Evolutionary conservation across 257 asterid genomes (phyloP).

Genomic region (Solanum phureja): DNA sequence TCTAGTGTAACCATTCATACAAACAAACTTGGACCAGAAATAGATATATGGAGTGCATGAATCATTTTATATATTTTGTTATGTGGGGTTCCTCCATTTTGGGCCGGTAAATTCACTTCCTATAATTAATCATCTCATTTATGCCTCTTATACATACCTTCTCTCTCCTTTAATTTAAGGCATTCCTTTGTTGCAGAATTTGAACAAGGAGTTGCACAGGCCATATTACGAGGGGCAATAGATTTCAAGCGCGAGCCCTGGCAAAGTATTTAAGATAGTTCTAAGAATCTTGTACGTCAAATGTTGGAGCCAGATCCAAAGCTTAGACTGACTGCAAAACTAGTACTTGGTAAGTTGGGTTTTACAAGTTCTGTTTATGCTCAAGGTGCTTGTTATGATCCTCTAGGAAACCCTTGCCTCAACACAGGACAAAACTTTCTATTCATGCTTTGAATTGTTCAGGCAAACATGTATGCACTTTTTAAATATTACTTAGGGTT

Average conservation of each 20-base stretch:
- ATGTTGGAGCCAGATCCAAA: conserved; percentile 92
- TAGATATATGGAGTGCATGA: conserved; percentile 96
- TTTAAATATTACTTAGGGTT: background rate
- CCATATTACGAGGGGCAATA: conserved; percentile 74
- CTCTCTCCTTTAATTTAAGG: background rate
- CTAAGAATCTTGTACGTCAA: conserved; percentile 63
- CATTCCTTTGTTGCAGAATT: conserved; percentile 47
- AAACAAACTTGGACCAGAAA: conserved; percentile 43
- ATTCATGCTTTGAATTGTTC: background rate
- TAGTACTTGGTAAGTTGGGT: conserved; percentile 66
- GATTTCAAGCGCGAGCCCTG: conserved; percentile 96
- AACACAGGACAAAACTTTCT: background rate
- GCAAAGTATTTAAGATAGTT: conserved; percentile 81
- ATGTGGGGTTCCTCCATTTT: conserved; percentile 96
- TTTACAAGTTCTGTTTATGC: background rate
- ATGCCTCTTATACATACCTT: background rate
- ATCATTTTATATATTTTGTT: conserved; percentile 78
- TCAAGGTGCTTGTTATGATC: background rate
- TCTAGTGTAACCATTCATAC: background rate
- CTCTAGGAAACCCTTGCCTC: background rate
- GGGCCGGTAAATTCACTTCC: conserved; percentile 64
- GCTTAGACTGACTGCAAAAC: conserved; percentile 84
- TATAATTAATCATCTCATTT: background rate
- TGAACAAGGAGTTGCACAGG: conserved; percentile 98
- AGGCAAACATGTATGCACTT: background rate